Evolutionary conservation across 2,329 filamentous ascomycete species (phyloP), one percentile per base, ranked within the genome.

Genomic region (Aspergillus fumigatus): DNA sequence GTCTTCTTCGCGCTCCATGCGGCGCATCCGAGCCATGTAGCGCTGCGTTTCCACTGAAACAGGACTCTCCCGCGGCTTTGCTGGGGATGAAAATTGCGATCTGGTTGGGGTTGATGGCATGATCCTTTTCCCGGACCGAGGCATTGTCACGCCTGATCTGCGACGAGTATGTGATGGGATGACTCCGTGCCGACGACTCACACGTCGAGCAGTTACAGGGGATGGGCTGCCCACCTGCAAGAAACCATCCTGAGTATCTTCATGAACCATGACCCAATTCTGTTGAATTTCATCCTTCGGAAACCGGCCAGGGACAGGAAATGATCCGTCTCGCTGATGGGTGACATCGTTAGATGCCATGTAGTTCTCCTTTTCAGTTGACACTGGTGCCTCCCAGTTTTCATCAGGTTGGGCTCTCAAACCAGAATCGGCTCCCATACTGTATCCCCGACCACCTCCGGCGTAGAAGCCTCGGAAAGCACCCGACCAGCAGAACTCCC

Each of bases 391-490:
- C 69, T 72, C 70, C 21, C 17, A 51, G 52, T 58, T 70, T 50
- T 68, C 52, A 45, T 67, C 62, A 4, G 66, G 56, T 8, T 58
- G 59, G 27, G 58, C 51, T 52, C 58, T 51, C 35, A 59, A 54
- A 23, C 19, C 21, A 45, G 41, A 19, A 19, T 47, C 68, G 51
- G 70, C 57, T 26, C 78, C 70, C 63, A 90, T 76, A 6, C 82
- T 77, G 67, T 92, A 96, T 26, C 85, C 86, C 58, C 79, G 80
- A 8, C 92, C 93, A 3, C 88, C 90, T 7, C 92, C 93, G 11
- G 92, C 91, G 59, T 92, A 87, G 71, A 97, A 97, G 0, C 92
- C 92, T 54, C 83, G 82, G 67, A 97, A 95, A 0, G 88, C 84
- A 25, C 70, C 77, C 3, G 78, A 72, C 70, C 80, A 89, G 77